These are phyloP conservation scores for Fraxinus ornus DNA, from an alignment of 305 asterid genomes.

Conservation along the genomic window DNA sequence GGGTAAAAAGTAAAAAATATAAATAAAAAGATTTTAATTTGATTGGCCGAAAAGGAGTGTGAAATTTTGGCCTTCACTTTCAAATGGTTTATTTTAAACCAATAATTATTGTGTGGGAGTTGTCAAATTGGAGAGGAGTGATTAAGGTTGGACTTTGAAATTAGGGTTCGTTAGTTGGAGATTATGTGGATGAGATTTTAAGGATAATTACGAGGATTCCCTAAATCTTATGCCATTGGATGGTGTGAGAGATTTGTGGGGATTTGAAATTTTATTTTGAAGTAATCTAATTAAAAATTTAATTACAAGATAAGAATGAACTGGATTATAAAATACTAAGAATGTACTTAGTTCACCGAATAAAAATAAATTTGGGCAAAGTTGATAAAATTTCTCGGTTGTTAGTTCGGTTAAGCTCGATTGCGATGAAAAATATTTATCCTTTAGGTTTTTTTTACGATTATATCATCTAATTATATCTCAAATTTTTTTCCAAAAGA, in stretches of 20 bases:
- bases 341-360: background rate
- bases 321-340: background rate
- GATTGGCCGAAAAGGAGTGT: conserved; percentile 25
- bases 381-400: background rate
- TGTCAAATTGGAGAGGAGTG: conserved; percentile 13
- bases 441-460: background rate
- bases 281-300: conserved; percentile 14
- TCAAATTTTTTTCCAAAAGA: background rate
- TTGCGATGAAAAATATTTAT: background rate
- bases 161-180: conserved; percentile 38
- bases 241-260: conserved; percentile 37
- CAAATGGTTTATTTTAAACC: background rate
- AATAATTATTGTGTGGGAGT: background rate
- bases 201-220: conserved; percentile 35
- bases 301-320: background rate
- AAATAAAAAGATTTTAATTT: background rate
- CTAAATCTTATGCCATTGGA: conserved; percentile 27
- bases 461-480: background rate
- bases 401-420: background rate
- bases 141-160: conserved; percentile 23
- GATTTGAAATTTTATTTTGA: conserved; percentile 23
- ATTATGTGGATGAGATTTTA: conserved; percentile 34
- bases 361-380: background rate
- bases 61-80: conserved; percentile 34
- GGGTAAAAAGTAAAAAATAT: background rate